phyloP scores from a whole-genome alignment of 1,139 yeast species.

The Eremothecium coryli region DNA sequence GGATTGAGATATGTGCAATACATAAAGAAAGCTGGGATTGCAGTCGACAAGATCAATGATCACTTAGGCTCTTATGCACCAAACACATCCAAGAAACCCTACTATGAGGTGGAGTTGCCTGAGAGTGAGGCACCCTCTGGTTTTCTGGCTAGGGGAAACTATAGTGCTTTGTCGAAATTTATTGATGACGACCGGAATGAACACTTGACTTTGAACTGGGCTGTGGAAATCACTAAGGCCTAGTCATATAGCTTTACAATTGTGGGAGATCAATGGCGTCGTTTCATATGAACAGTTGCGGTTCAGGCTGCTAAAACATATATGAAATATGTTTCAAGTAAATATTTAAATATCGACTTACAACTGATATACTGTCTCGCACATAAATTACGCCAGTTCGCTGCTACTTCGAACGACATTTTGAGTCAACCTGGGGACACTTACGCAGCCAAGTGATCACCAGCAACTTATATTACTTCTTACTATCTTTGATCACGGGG shows the following conservation, averaged over 20 bases:
- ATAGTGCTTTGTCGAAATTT: conserved; percentile 72
- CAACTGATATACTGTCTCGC: too few relatives aligned
- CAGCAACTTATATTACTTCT: too few relatives aligned
- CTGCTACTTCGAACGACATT: too few relatives aligned
- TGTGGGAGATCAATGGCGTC: neutral
- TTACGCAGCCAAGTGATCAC: too few relatives aligned
- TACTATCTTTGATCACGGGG: too few relatives aligned
- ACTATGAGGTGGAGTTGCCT: conserved; percentile 65
- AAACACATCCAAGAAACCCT: conserved; percentile 73
- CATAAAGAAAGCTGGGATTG: conserved; percentile 77
- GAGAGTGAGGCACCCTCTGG: conserved; percentile 93
- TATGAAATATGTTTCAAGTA: too few relatives aligned
- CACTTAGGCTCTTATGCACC: conserved; percentile 90
- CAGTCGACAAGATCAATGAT: conserved; percentile 79
- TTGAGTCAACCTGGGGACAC: too few relatives aligned
- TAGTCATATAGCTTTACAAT: too few relatives aligned
- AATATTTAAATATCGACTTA: too few relatives aligned
- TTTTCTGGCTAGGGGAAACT: conserved; percentile 76
- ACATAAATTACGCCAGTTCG: too few relatives aligned
- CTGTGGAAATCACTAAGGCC: conserved; percentile 55
- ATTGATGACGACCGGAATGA: conserved; percentile 76
- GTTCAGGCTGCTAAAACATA: too few relatives aligned
- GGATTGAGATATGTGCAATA: conserved; percentile 82
- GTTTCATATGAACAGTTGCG: too few relatives aligned
- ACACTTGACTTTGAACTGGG: conserved; percentile 78